Evolutionary conservation across 2,329 filamentous ascomycete genomes (phyloP).

Genomic region (Apiospora arundinis): DNA sequence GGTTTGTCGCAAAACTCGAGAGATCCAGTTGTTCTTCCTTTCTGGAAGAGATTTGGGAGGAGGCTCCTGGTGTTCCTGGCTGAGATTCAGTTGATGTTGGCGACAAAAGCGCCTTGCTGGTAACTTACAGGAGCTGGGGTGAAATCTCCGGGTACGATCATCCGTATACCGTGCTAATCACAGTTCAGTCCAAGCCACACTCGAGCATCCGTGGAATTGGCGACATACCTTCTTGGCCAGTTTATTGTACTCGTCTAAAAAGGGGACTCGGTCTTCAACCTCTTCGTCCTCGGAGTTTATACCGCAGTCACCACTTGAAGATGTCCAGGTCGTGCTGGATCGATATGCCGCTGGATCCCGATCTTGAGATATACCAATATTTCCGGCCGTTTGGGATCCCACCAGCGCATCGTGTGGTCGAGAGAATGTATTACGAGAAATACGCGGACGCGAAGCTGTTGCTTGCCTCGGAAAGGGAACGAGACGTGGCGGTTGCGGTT

Average conservation of each 20-base stretch:
- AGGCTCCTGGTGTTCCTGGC: slow-evolving; percentile 16
- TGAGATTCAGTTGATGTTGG: neutral
- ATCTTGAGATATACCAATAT: slow-evolving; percentile 25
- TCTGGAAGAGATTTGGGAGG: neutral
- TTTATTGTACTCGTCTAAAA: slow-evolving; percentile 65
- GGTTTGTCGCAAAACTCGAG: slow-evolving; percentile 43
- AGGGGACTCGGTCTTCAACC: slow-evolving; percentile 53
- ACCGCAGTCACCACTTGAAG: slow-evolving; percentile 58
- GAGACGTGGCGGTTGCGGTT: slow-evolving; percentile 28
- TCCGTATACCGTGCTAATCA: slow-evolving; percentile 58
- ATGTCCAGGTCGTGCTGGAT: slow-evolving; percentile 64
- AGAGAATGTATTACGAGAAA: slow-evolving; percentile 27
- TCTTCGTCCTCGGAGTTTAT: slow-evolving; percentile 56
- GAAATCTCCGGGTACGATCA: slow-evolving; percentile 38
- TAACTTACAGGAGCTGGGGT: slow-evolving; percentile 31
- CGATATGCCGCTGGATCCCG: slow-evolving; percentile 35
- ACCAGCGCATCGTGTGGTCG: slow-evolving; percentile 27
- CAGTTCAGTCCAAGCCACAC: neutral
- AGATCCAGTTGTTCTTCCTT: slow-evolving; percentile 45
- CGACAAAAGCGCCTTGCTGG: neutral
- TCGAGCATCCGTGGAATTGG: no score
- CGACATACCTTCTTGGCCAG: slow-evolving; percentile 60
- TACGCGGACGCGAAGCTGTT: slow-evolving; percentile 19
- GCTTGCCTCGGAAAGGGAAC: slow-evolving; percentile 22
- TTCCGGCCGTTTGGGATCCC: slow-evolving; percentile 29